Evolutionary conservation across 83 land plant genomes (phyloP), one percentile per base, ranked within the genome.

Genomic region (Picea abies): DNA sequence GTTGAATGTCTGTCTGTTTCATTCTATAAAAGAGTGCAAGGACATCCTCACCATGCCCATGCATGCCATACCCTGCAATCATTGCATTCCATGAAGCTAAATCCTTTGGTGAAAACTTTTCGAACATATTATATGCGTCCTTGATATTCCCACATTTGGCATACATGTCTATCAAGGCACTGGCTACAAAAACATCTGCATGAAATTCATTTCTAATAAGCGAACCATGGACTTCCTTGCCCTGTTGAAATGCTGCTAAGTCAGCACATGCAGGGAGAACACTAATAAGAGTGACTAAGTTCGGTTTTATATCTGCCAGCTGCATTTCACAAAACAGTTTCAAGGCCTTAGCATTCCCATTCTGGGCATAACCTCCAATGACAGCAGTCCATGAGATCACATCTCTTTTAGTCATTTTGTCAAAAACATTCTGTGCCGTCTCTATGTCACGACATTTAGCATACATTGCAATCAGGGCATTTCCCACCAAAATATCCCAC

Each of bases 281-380:
- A 23, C 82, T 80, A 22, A 81, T 63, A 79, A 88, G 80, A 22
- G 87, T 85, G n/a, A 84, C 65, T 17, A 63, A 66, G 52, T 87
- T 79, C 16, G 90, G 90, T 63, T 44, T 11, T 41, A 77, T 63
- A 41, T 62, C 66, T 23, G 47, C 73, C n/a, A n/a, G 62, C 29
- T 39, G 66, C 90, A 85, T 85, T 71, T 85, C 65, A n/a, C 41
- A 15, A 66, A 79, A 87, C 3, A 84, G 69, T 41, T 82, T 44
- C 76, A 87, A 29, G 1, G 80, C 83, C 65, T 79, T 63, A 41
- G 2, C 17, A 49, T 63, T 52, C n/a, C 52, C 17, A 84, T 84
- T 47, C 37, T 81, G 66, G 10, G 79, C 79, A 67, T 73, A 60
- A 0, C 86, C 86, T 62, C 60, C 62, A 44, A 78, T 85, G 79